Conservation (phyloP, 2,329 filamentous ascomycete genomes). For the Aureobasidium namibiae region DNA sequence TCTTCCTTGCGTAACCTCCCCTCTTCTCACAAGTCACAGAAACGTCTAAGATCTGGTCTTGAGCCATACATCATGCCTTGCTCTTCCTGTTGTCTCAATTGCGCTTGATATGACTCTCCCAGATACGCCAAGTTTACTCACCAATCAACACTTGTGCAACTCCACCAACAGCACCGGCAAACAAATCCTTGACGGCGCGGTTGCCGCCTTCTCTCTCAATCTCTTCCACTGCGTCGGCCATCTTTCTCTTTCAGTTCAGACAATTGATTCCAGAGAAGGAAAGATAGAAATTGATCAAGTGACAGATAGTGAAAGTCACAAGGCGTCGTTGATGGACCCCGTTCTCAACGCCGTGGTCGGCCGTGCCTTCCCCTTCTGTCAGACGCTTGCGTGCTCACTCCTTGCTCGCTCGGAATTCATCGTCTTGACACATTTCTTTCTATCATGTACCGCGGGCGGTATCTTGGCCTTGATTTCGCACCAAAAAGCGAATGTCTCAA, state of each 20-base stretch:
- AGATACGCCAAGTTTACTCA: constrained; percentile 39
- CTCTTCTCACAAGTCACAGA: not conserved
- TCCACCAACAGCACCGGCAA: constrained; percentile 82
- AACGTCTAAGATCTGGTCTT: not conserved
- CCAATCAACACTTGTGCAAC: constrained; percentile 90
- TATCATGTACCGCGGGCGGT: not conserved
- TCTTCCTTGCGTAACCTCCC: not conserved
- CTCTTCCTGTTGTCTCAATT: not conserved
- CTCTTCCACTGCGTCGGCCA: constrained; percentile 32
- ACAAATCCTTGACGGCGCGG: constrained; percentile 67
- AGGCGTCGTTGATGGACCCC: constrained; percentile 3
- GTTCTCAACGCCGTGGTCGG: constrained; percentile 10
- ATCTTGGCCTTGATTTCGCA: not conserved
- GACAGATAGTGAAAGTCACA: not conserved
- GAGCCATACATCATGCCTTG: not conserved
- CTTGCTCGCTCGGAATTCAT: not conserved
- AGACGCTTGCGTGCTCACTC: constrained; percentile 4
- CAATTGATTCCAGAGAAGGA: not conserved
- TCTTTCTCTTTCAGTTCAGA: not conserved
- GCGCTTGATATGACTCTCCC: not conserved
- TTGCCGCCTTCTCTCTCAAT: constrained; percentile 31
- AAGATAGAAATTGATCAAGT: not conserved
- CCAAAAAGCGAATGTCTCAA: not conserved
- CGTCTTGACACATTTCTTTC: not conserved
- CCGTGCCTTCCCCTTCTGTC: constrained; percentile 1